phyloP scores from a whole-genome alignment of 2,329 filamentous ascomycete genomes.

The Diaporthe sp. region DNA sequence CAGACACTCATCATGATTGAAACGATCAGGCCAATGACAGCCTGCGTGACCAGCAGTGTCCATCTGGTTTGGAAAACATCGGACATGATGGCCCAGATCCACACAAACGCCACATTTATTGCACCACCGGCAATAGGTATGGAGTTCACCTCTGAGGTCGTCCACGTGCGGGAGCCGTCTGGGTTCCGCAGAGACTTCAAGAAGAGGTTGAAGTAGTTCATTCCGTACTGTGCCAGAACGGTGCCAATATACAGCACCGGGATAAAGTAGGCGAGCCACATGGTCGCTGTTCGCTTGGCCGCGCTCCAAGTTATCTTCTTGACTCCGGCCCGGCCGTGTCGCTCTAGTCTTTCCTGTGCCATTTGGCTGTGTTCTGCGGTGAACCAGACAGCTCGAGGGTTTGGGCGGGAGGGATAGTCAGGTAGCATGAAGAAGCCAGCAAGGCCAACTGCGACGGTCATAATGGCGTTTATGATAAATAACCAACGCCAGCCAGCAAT shows the following conservation, averaged over 20 bases:
- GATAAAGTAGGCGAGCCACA: constrained; percentile 62
- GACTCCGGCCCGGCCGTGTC: constrained; percentile 60
- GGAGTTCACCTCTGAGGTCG: constrained; percentile 60
- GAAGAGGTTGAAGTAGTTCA: constrained; percentile 61
- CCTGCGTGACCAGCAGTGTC: constrained; percentile 63
- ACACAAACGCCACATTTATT: constrained; percentile 65
- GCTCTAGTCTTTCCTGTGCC: constrained; percentile 58
- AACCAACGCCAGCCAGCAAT: constrained; percentile 67
- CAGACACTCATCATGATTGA: constrained; percentile 68
- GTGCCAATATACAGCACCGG: constrained; percentile 60
- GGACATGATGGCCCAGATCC: constrained; percentile 67
- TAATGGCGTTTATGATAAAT: constrained; percentile 70
- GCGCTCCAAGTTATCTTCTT: constrained; percentile 60
- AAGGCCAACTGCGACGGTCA: constrained; percentile 65
- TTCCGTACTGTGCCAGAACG: constrained; percentile 61
- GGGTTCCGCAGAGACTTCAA: constrained; percentile 55
- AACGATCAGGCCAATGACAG: constrained; percentile 61
- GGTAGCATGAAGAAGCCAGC: constrained; percentile 64
- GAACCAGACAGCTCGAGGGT: constrained; percentile 61
- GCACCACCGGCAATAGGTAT: constrained; percentile 64
- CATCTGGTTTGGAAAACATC: constrained; percentile 64
- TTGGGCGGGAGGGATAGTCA: constrained; percentile 57
- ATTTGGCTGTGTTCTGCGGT: constrained; percentile 56
- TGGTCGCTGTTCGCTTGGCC: constrained; percentile 58
- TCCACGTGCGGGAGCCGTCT: constrained; percentile 59